Percentiles rank a stretch among this genome's conserved stretches.
Evolutionary conservation across 1,139 yeast genomes (phyloP).

Genomic region (Debaryomycetaceae sp.): DNA sequence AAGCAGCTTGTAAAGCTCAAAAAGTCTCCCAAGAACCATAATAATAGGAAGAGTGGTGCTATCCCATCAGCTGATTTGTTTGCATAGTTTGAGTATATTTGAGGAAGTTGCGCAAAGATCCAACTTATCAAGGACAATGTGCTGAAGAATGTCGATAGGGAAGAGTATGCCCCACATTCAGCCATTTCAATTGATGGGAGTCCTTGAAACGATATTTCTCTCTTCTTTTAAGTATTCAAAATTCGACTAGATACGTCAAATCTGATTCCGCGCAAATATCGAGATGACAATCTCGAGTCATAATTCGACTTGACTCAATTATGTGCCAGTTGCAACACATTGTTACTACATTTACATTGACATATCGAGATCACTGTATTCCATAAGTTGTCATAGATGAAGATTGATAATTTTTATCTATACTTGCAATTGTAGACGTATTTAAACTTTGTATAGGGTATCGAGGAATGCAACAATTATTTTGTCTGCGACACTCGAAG

Average conservation of each 20-base stretch:
- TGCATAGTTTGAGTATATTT: constrained; percentile 60
- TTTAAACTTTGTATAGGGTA: constrained; percentile 56
- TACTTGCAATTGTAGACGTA: not conserved
- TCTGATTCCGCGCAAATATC: too few species aligned
- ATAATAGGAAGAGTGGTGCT: constrained; percentile 67
- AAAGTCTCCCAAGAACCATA: constrained; percentile 86
- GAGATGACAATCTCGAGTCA: too few species aligned
- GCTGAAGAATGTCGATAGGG: constrained; percentile 30
- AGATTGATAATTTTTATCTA: not conserved
- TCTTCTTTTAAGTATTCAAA: too few species aligned
- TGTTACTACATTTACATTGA: too few species aligned
- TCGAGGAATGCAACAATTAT: constrained; percentile 80
- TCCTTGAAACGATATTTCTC: too few species aligned
- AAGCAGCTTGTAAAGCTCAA: constrained; percentile 79
- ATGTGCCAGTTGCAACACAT: too few species aligned
- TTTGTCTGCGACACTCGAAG: constrained; percentile 81
- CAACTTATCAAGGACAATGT: constrained; percentile 48
- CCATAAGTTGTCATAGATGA: too few species aligned
- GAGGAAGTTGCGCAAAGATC: constrained; percentile 89
- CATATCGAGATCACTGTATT: too few species aligned
- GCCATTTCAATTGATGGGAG: too few species aligned
- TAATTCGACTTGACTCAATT: too few species aligned
- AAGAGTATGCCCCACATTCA: constrained; percentile 13
- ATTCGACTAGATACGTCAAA: too few species aligned
- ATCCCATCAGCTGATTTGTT: constrained; percentile 84